Conservation (phyloP, 2,329 filamentous ascomycete genomes). For the Neofusicoccum laricinum region DNA sequence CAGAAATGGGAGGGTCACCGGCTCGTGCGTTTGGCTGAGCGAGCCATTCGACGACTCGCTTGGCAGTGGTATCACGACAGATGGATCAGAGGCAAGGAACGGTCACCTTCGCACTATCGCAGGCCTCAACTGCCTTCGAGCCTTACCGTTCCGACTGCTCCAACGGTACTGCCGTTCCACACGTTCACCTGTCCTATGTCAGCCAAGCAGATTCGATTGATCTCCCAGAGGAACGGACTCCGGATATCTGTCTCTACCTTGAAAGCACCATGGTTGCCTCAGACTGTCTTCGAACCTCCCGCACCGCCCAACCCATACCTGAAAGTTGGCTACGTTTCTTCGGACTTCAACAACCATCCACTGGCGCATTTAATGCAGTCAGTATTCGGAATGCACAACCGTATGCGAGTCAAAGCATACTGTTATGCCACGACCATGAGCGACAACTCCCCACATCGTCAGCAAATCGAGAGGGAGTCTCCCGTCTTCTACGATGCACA, state of each 20-base stretch:
- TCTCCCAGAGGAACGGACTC: slow-evolving; percentile 90
- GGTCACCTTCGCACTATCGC: slow-evolving; percentile 59
- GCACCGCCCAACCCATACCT: slow-evolving; percentile 75
- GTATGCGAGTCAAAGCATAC: slow-evolving; percentile 71
- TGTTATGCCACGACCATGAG: slow-evolving; percentile 95
- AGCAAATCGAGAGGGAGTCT: slow-evolving; percentile 89
- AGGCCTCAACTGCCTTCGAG: slow-evolving; percentile 70
- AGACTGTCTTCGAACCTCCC: slow-evolving; percentile 79
- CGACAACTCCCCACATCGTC: slow-evolving; percentile 82
- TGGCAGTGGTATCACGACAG: slow-evolving; percentile 88
- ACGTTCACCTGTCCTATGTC: slow-evolving; percentile 95
- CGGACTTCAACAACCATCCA: slow-evolving; percentile 98
- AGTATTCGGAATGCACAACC: slow-evolving; percentile 88
- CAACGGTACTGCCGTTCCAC: slow-evolving; percentile 94
- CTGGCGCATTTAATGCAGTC: slow-evolving; percentile 98
- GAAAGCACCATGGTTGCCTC: slow-evolving; percentile 79
- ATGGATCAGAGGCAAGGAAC: slow-evolving; percentile 61
- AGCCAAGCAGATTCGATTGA: slow-evolving; percentile 85
- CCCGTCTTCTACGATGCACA: slow-evolving; percentile 89
- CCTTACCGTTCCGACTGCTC: slow-evolving; percentile 78
- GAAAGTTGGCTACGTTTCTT: slow-evolving; percentile 95
- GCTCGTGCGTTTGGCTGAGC: slow-evolving; percentile 78
- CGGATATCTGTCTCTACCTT: slow-evolving; percentile 91
- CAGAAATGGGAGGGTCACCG: slow-evolving; percentile 86
- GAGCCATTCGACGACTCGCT: slow-evolving; percentile 71